Evolutionary conservation across 2,329 filamentous ascomycete genomes (phyloP).

Genomic region (Fusarium oligoseptatum): DNA sequence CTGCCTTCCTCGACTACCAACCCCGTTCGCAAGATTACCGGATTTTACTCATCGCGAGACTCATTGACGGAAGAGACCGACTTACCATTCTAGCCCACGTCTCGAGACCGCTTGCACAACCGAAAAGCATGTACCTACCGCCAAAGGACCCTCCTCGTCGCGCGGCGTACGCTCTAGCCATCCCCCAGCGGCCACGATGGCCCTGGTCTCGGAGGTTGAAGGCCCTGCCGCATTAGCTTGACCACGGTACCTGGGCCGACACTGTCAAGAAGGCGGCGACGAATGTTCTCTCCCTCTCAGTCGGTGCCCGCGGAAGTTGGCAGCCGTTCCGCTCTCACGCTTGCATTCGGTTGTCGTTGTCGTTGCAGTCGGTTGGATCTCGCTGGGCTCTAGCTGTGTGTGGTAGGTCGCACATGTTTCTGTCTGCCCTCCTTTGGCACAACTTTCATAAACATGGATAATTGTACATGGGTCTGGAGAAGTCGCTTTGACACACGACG

Average conservation of each 20-base stretch:
- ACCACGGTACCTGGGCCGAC: slow-evolving; percentile 34
- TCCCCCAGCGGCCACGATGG: slow-evolving; percentile 37
- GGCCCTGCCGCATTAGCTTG: slow-evolving; percentile 45
- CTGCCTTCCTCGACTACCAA: background rate
- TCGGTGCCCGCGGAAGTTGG: slow-evolving; percentile 40
- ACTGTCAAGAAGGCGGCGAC: slow-evolving; percentile 28
- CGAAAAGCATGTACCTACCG: slow-evolving; percentile 19
- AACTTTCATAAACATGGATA: slow-evolving; percentile 7
- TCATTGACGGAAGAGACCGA: slow-evolving; percentile 10
- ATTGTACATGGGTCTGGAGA: slow-evolving; percentile 14
- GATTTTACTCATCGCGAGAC: background rate
- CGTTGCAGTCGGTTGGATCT: slow-evolving; percentile 25
- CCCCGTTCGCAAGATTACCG: slow-evolving; percentile 8
- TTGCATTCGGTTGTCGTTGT: slow-evolving; percentile 30
- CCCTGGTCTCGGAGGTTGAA: slow-evolving; percentile 36
- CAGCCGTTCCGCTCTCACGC: slow-evolving; percentile 36
- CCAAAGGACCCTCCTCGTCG: slow-evolving; percentile 19
- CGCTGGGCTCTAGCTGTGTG: slow-evolving; percentile 3
- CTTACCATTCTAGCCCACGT: slow-evolving; percentile 7
- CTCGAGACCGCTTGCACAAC: slow-evolving; percentile 8
- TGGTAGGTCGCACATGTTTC: slow-evolving; percentile 15
- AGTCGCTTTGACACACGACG: slow-evolving; percentile 2
- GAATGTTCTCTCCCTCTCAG: slow-evolving; percentile 31
- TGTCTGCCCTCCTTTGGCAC: slow-evolving; percentile 1
- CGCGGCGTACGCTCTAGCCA: slow-evolving; percentile 23